A percentile compares a stretch with the other conserved stretches of the same genome.
Conservation (phyloP, 2,329 filamentous ascomycete genomes). For the Polychaeton citri region DNA sequence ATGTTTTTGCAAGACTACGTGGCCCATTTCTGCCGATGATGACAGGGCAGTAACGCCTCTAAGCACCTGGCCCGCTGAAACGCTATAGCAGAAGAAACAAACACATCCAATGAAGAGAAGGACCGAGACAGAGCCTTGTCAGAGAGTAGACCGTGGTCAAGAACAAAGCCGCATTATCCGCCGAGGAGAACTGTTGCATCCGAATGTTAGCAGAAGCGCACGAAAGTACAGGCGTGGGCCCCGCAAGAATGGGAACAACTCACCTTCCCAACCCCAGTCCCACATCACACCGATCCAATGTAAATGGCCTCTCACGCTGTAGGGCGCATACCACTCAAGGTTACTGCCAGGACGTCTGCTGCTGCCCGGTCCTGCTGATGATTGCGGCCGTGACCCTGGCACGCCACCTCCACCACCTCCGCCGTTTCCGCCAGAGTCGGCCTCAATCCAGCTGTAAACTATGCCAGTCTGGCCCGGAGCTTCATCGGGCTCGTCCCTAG, state of each 20-base stretch:
- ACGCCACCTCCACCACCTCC: constrained; percentile 1
- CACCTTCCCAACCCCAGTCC: constrained; percentile 61
- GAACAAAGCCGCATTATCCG: background rate
- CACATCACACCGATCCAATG: constrained; percentile 63
- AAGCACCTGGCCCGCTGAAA: background rate
- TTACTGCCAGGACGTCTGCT: background rate
- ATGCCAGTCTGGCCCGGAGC: constrained; percentile 20
- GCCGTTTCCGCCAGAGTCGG: constrained; percentile 3
- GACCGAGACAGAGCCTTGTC: no score
- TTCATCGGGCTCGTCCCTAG: constrained; percentile 7
- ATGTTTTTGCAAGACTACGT: no score
- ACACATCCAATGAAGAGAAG: background rate
- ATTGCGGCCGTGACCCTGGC: background rate
- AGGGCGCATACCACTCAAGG: constrained; percentile 37
- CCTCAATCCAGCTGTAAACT: constrained; percentile 18
- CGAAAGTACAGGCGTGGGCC: background rate
- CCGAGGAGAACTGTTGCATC: background rate
- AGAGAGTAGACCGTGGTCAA: no score
- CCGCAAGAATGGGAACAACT: constrained; percentile 18
- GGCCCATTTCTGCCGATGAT: no score
- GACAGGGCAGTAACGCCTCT: background rate
- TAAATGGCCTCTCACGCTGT: constrained; percentile 50
- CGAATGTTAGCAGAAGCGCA: background rate
- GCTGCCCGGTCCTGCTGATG: background rate
- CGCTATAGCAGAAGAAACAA: background rate